A percentile compares a stretch with the other conserved stretches of the same genome.
Evolutionary conservation across 2,329 filamentous ascomycete species (phyloP).

Genomic region (Phoma sp.): DNA sequence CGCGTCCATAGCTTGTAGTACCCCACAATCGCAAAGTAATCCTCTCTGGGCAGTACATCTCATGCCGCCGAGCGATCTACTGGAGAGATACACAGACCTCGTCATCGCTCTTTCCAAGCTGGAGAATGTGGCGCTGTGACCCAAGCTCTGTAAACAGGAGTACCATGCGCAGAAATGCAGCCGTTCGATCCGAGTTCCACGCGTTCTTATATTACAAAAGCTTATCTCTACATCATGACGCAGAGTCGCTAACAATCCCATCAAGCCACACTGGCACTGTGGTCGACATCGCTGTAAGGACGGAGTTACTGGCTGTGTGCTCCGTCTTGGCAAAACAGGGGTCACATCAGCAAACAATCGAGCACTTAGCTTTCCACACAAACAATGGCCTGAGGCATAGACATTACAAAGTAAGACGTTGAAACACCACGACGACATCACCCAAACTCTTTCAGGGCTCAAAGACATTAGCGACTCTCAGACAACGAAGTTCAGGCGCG

Average conservation of each 20-base stretch:
- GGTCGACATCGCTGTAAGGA: too few species aligned
- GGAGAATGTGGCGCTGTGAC: neutral
- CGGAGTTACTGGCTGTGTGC: conserved; percentile 1
- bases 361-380: neutral
- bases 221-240: conserved; percentile 1
- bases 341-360: conserved; percentile 4
- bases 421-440: neutral
- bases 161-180: neutral
- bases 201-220: neutral
- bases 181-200: neutral
- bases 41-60: neutral
- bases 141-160: neutral
- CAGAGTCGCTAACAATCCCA: neutral
- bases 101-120: neutral
- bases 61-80: neutral
- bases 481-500: conserved; percentile 11
- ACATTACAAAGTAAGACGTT: neutral
- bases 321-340: conserved; percentile 12
- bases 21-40: conserved; percentile 5
- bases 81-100: neutral
- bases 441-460: neutral
- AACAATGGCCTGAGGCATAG: conserved; percentile 3
- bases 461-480: conserved; percentile 9
- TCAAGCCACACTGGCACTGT: neutral
- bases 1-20: conserved; percentile 6